Evolutionary conservation across 345 rosid genomes (phyloP), one percentile per base, ranked within the genome.

Genomic region (Salix exigua): DNA sequence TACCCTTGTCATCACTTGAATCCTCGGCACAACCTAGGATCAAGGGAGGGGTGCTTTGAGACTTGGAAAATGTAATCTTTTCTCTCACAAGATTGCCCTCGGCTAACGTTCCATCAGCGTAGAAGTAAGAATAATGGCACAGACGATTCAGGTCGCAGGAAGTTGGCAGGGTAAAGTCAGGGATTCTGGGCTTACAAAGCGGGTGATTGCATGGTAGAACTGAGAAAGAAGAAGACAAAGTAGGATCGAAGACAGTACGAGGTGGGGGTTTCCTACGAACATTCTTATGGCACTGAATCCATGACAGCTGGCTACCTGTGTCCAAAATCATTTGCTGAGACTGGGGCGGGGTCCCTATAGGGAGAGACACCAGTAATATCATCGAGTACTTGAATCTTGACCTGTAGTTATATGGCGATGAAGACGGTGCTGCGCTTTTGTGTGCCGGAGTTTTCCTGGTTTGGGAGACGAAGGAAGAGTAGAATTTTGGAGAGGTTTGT

Each of bases 81-180:
- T 95, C 97, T 37, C 88, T 80, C 80, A 91, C 94, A 71, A 95
- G 91, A 81, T 92, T 93, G 42, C 97, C 99, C 84, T 95, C 96
- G 0, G 97, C 97, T 19, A 82, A 82, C 2, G 99, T 95, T 0
- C 97, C 97, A 72, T 95, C 96, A n/a, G 99, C 99, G 75, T 90
- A 93, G 88, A 95, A 95, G 86, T 91, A 95, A 26, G 97, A 92
- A 72, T 95, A 95, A 81, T 90, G 97, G 72, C 97, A 95, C 72
- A 90, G 75, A 37, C 90, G 87, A 82, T 90, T 90, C 69, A 90
- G 87, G 78, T 92, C 97, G 53, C 97, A 95, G 2, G 93, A 79
- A 1, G 94, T 93, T 12, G 99, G 96, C 48, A 95, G 92, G 88
- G 96, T 86, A 78, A 83, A 95, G 83, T 93, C 97, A 69, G 91